Base-by-base conservation (phyloP, 1,139 yeast genomes). In the Yamadazyma friedrichii region DNA sequence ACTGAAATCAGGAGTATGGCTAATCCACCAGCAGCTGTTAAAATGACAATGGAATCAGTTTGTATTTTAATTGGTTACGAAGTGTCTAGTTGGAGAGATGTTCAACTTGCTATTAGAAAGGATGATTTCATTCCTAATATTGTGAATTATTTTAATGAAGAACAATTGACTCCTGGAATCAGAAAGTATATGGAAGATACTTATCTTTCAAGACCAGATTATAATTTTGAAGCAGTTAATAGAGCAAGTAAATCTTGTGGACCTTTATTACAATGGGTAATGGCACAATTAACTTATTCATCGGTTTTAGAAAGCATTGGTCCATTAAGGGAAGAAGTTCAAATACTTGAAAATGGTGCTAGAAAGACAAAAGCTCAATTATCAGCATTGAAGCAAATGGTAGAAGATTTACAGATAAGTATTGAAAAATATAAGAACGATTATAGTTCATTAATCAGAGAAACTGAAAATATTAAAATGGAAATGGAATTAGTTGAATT, bases 221-320 rank as follows among this genome's bases (percentile, higher is more conserved):
- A 76, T 55, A 88, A 77, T 35, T 85, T 67, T 53, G 93, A 84
- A 41, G 65, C 84, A 0, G 96, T 88, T 0, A 80, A 87, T 54
- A 70, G 97, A 39, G 98, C 98, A 2, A 85, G 95, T 62, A 88
- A 87, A 55, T 97, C 98, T 0, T 89, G 97, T 67, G 98, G 97
- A 0, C 98, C 98, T 0, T 66, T 93, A 37, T 59, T 87, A 24
- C 84, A 82, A 48, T 93, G 98, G 98, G 94, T 89, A 0, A 73
- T 75, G 44, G 98, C 98, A 0, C 98, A 93, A 49, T 70, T 89
- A 17, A 67, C 73, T 5, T 91, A 84, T 54, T 78, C 94, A 0
- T 58, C 76, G 3, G 84, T 88, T 30, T 64, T 88, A 35, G 84
- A 85, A 35, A 75, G 74, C 34, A 79, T 91, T 25, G 88, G 81